Evolutionary conservation across 106 monocot species (phyloP).

Genomic region (Allium fistulosum): DNA sequence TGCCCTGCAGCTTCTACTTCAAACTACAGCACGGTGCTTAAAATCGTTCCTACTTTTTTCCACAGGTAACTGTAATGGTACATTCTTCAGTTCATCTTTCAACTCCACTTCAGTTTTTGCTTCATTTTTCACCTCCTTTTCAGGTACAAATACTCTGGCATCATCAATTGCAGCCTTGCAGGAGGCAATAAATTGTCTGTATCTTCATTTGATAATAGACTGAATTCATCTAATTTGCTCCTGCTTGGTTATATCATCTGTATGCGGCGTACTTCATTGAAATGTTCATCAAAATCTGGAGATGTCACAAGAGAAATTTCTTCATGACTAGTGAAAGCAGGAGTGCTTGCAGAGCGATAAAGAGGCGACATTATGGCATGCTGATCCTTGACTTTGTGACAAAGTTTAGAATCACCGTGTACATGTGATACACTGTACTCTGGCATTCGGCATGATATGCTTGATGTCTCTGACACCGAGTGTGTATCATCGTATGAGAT

Average conservation of each 20-base stretch:
- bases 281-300: slow-evolving; percentile 45
- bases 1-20: slow-evolving; percentile 70
- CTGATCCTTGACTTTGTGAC: too few relatives aligned
- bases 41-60: slow-evolving; percentile 14
- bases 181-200: slow-evolving; percentile 22
- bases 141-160: background rate
- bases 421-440: slow-evolving; percentile 15
- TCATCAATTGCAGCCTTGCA: slow-evolving; percentile 1
- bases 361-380: slow-evolving; percentile 2
- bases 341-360: slow-evolving; percentile 19
- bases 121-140: slow-evolving; percentile 6
- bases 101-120: slow-evolving; percentile 9
- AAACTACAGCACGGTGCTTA: slow-evolving; percentile 17
- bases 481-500: slow-evolving; percentile 38
- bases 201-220: slow-evolving; percentile 17
- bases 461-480: slow-evolving; percentile 41
- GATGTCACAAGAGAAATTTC: slow-evolving; percentile 12
- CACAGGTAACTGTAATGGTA: slow-evolving; percentile 16
- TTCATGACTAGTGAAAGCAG: slow-evolving; percentile 9
- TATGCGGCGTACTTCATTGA: slow-evolving; percentile 80
- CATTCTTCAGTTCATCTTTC: slow-evolving; percentile 5
- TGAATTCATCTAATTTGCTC: slow-evolving; percentile 30
- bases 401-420: background rate
- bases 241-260: slow-evolving; percentile 44
- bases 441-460: slow-evolving; percentile 27